These are phyloP conservation scores for Cymbidium sinense DNA, from an alignment of 106 monocot species.

Conservation along the genomic window DNA sequence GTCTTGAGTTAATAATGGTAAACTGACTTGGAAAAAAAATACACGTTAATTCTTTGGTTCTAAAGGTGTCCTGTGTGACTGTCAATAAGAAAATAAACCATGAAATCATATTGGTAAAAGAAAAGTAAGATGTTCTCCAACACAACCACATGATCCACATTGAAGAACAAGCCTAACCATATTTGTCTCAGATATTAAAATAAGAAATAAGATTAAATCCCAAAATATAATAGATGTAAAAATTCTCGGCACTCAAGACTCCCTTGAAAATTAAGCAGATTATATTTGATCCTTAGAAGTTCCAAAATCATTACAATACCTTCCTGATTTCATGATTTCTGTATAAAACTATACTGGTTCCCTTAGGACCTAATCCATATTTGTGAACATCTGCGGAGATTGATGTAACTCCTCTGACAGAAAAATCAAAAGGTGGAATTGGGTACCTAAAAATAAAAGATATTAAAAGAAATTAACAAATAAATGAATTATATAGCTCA, in stretches of 20 bases:
- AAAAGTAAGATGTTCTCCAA: not conserved
- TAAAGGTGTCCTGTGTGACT: not conserved
- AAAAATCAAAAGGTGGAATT: conserved; percentile 94
- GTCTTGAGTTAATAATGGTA: not conserved
- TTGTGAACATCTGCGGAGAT: conserved; percentile 98
- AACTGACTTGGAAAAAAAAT: not conserved
- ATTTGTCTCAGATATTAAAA: not conserved
- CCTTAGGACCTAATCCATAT: conserved; percentile 97
- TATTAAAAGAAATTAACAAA: not conserved
- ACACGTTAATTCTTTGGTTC: not conserved
- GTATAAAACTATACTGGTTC: conserved; percentile 90
- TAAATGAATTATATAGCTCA: not conserved
- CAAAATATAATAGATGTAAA: not conserved
- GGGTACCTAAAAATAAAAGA: conserved; percentile 53
- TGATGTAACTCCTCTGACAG: conserved; percentile 94
- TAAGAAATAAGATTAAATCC: too few species aligned
- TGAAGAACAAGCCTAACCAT: not conserved
- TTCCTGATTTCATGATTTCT: conserved; percentile 98
- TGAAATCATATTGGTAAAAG: not conserved
- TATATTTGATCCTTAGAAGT: not conserved
- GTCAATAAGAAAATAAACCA: not conserved
- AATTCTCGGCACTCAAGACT: not conserved
- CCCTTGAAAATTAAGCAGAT: not conserved
- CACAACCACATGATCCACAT: not conserved
- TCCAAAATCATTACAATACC: conserved; percentile 29